Conservation (phyloP, 1,139 yeast species). For the Candida tetrigidarum region DNA sequence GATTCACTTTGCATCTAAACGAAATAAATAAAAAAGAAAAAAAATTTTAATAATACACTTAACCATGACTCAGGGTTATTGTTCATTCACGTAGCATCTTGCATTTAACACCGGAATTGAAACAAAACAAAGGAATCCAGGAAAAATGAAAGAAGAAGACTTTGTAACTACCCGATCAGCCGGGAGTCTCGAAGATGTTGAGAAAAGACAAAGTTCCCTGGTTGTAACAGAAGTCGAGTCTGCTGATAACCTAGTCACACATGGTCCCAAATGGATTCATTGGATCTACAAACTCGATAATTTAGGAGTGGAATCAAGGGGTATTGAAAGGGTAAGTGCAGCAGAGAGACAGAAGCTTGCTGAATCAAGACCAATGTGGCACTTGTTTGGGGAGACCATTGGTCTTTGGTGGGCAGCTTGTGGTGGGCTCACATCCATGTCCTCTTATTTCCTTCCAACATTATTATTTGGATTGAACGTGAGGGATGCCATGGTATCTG, state of each 20-base stretch:
- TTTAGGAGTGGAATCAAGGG: background rate
- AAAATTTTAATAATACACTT: too few species aligned
- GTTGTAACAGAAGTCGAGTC: background rate
- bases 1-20: too few species aligned
- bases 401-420: background rate
- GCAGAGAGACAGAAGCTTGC: background rate
- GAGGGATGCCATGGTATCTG: background rate
- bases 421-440: background rate
- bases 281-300: conserved; percentile 17
- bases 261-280: conserved; percentile 13
- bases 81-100: too few species aligned
- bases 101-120: too few species aligned
- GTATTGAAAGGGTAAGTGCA: background rate
- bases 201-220: background rate
- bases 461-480: background rate
- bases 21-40: too few species aligned
- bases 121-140: too few species aligned
- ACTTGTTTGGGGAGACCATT: too few species aligned
- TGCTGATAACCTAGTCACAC: background rate
- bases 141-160: background rate
- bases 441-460: background rate
- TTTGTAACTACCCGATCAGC: background rate
- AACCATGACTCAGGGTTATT: too few species aligned
- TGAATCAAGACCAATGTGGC: background rate
- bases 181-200: background rate